A percentile compares a stretch with the other conserved stretches of the same genome.
Conservation (phyloP, 495 filamentous ascomycete species). For the Neurospora cerealis region DNA sequence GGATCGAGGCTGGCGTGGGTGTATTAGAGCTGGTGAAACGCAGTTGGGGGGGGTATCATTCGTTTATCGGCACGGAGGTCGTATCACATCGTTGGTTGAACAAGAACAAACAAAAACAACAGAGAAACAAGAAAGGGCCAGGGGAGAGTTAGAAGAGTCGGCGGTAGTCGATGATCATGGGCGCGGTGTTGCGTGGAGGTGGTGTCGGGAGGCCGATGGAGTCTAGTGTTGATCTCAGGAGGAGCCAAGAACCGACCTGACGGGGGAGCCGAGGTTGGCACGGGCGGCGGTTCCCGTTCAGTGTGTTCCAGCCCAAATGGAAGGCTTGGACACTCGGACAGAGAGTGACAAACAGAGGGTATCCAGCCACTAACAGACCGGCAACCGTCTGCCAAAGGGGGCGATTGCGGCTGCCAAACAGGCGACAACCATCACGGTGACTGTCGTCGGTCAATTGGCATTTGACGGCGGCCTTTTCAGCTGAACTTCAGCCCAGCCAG, state of each 20-base stretch:
- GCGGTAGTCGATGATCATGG: not conserved
- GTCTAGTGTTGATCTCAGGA: not conserved
- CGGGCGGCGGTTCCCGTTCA: not conserved
- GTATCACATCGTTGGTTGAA: not conserved
- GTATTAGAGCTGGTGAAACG: not conserved
- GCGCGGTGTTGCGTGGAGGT: not conserved
- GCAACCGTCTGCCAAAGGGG: not conserved
- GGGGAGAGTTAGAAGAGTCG: not conserved
- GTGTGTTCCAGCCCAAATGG: not conserved
- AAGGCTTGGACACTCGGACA: not conserved
- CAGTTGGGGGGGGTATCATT: not conserved
- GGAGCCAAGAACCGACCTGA: not conserved
- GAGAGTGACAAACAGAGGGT: not conserved
- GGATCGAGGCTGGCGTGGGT: not conserved
- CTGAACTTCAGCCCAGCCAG: not conserved
- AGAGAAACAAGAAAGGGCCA: not conserved
- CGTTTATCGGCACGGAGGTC: not conserved
- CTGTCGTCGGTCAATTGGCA: not conserved
- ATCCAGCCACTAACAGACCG: not conserved
- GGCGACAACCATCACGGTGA: not conserved
- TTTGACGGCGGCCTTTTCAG: not conserved
- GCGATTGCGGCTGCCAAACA: not conserved
- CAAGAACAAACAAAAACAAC: not conserved
- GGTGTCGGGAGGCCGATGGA: not conserved
- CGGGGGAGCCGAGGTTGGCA: conserved; percentile 6